These are phyloP conservation scores for Mortierella sp. DNA, from an alignment of 371 early-diverging fungal species.

Conservation along the genomic window DNA sequence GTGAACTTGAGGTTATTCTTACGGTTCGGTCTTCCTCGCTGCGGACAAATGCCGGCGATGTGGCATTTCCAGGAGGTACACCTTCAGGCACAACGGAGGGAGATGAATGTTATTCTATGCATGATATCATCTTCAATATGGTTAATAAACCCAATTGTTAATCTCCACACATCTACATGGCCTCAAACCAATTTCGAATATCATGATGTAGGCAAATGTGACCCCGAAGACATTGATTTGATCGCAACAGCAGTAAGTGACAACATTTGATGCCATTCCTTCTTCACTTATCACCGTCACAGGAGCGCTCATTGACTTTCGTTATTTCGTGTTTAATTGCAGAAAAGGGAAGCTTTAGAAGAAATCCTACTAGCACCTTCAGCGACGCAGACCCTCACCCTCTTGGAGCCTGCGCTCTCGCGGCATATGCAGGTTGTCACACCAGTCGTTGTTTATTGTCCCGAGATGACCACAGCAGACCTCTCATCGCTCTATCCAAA, in stretches of 20 bases:
- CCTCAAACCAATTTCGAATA: too few species aligned
- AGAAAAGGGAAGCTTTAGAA: conserved; percentile 53
- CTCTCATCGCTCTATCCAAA: conserved; percentile 29
- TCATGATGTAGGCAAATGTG: conserved; percentile 31
- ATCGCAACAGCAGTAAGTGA: conserved; percentile 45
- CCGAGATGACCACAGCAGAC: conserved; percentile 30
- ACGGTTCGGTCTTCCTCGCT: conserved; percentile 34
- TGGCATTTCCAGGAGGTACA: conserved; percentile 50
- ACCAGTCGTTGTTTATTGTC: conserved; percentile 38
- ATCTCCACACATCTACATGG: too few species aligned
- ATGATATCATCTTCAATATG: neutral
- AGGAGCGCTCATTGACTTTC: neutral
- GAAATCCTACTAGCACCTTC: conserved; percentile 24
- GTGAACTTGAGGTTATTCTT: conserved; percentile 50
- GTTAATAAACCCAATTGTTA: too few species aligned
- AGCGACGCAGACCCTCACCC: conserved; percentile 12
- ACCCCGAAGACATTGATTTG: conserved; percentile 39
- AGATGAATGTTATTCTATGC: neutral
- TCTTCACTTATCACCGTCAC: neutral
- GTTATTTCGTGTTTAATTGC: neutral
- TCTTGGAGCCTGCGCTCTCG: conserved; percentile 26
- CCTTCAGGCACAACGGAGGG: neutral
- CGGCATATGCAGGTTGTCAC: conserved; percentile 46
- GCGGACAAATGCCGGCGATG: conserved; percentile 47
- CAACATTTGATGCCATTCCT: neutral